These are phyloP conservation scores for Pichia sp. DNA, from an alignment of 1,139 yeast species.

Conservation along the genomic window DNA sequence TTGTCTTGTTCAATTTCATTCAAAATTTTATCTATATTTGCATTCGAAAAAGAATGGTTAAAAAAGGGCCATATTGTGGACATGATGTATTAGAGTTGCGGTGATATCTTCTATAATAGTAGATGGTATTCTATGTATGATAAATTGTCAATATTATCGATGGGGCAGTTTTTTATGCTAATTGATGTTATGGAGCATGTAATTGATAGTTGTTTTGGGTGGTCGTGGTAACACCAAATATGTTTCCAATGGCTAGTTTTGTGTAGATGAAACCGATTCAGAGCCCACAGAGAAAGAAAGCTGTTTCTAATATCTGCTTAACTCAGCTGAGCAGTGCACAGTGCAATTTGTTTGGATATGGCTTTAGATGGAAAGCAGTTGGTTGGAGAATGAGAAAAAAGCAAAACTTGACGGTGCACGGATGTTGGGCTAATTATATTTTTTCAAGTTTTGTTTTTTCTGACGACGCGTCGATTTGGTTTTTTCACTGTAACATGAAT, in stretches of 20 bases:
- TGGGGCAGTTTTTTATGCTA: neutral
- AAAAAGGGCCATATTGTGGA: slow-evolving; percentile 33
- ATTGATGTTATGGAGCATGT: neutral
- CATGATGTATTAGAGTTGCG: too few relatives aligned
- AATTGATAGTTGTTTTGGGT: neutral
- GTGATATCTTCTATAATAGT: too few relatives aligned
- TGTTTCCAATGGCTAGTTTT: neutral
- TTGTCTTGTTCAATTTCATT: slow-evolving; percentile 27
- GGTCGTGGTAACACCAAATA: neutral
- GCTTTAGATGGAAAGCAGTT: neutral
- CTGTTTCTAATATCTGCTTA: too few relatives aligned
- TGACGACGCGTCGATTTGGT: neutral
- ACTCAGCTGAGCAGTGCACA: neutral
- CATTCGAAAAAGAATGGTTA: slow-evolving; percentile 30
- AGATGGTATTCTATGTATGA: neutral
- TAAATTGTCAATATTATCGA: too few relatives aligned
- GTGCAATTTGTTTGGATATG: neutral
- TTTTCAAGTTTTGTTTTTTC: neutral
- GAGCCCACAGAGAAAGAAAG: neutral
- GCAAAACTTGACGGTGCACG: neutral
- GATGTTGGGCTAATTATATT: too few relatives aligned
- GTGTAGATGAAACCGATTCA: neutral
- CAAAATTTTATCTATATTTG: slow-evolving; percentile 29
- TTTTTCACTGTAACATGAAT: neutral
- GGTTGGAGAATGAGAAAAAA: too few relatives aligned